Percentiles rank a stretch among this genome's conserved stretches.
Evolutionary conservation across 257 asterid genomes (phyloP).

Genomic region (Plantago ovata): DNA sequence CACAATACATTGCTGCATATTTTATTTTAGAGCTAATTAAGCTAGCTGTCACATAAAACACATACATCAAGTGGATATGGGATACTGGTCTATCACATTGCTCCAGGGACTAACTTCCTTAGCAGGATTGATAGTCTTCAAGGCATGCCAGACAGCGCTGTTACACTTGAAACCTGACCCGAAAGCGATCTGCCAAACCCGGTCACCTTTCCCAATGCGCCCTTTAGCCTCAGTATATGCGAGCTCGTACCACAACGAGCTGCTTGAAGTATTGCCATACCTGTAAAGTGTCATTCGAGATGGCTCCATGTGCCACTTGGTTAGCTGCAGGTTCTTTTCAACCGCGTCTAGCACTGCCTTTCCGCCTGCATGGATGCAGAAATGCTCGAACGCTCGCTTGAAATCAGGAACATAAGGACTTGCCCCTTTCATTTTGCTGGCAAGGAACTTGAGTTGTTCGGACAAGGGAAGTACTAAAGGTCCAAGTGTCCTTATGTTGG

Average conservation of each 20-base stretch:
- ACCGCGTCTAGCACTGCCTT: constrained; percentile 40
- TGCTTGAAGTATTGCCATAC: constrained; percentile 48
- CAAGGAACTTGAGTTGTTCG: constrained; percentile 37
- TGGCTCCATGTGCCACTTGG: constrained; percentile 42
- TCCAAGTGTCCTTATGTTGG: constrained; percentile 44
- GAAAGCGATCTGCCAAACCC: constrained; percentile 47
- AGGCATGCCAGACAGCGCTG: constrained; percentile 40
- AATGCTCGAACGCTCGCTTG: constrained; percentile 41
- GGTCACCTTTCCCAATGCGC: constrained; percentile 34
- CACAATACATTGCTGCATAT: too few species aligned
- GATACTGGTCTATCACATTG: constrained; percentile 35
- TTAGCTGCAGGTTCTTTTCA: constrained; percentile 35
- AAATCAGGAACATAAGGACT: constrained; percentile 44
- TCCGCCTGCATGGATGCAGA: constrained; percentile 46
- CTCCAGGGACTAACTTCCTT: constrained; percentile 39
- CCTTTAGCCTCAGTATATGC: constrained; percentile 52
- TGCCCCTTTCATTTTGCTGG: constrained; percentile 27
- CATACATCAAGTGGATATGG: constrained; percentile 15
- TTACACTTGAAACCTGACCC: constrained; percentile 52
- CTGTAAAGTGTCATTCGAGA: constrained; percentile 48
- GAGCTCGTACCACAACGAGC: constrained; percentile 43
- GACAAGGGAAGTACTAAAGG: constrained; percentile 44
- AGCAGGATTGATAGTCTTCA: constrained; percentile 28
- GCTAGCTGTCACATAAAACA: too few species aligned
- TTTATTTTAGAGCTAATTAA: too few species aligned